A percentile compares a stretch with the other conserved stretches of the same genome.
These are phyloP conservation scores for Claviceps quebecensis DNA, from an alignment of 2,329 filamentous ascomycete species.

Conservation along the genomic window DNA sequence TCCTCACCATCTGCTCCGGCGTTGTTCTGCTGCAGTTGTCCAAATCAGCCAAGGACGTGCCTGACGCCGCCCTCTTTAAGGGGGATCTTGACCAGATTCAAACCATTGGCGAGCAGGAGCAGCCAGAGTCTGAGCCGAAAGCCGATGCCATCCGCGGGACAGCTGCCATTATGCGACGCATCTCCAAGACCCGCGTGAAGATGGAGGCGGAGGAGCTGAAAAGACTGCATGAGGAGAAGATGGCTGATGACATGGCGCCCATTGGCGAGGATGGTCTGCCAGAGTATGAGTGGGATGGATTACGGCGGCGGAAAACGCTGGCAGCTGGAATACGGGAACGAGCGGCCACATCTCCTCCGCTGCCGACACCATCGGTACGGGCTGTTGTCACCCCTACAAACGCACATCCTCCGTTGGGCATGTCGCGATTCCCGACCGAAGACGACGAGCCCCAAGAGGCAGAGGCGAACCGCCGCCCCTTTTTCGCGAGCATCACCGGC, in stretches of 20 bases:
- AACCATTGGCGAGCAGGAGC: conserved; percentile 86
- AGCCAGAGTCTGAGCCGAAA: conserved; percentile 91
- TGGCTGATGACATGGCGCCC: conserved; percentile 54
- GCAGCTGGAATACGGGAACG: conserved; percentile 18
- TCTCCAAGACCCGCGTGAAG: conserved; percentile 62
- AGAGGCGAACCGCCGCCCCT: conserved; percentile 34
- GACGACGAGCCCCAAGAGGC: conserved; percentile 41
- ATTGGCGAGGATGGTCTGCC: conserved; percentile 62
- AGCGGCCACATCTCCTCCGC: conserved; percentile 13
- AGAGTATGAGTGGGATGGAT: conserved; percentile 75
- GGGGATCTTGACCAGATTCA: conserved; percentile 91
- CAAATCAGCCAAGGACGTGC: conserved; percentile 94
- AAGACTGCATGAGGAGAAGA: conserved; percentile 65
- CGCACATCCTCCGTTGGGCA: conserved; percentile 45
- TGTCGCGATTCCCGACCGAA: conserved; percentile 64
- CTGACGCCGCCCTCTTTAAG: conserved; percentile 80
- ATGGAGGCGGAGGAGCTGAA: conserved; percentile 70
- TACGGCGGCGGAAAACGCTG: conserved; percentile 57
- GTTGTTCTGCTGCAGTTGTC: conserved; percentile 91
- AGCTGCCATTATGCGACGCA: conserved; percentile 70
- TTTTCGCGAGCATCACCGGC: conserved; percentile 43
- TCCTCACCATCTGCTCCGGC: conserved; percentile 83
- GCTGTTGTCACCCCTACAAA: conserved; percentile 10
- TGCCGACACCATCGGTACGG: conserved; percentile 13
- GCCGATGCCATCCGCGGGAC: conserved; percentile 90